Evolutionary conservation across 2,329 filamentous ascomycete species (phyloP), one percentile per base, ranked within the genome.

Genomic region (Thermomyces lanuginosus): DNA sequence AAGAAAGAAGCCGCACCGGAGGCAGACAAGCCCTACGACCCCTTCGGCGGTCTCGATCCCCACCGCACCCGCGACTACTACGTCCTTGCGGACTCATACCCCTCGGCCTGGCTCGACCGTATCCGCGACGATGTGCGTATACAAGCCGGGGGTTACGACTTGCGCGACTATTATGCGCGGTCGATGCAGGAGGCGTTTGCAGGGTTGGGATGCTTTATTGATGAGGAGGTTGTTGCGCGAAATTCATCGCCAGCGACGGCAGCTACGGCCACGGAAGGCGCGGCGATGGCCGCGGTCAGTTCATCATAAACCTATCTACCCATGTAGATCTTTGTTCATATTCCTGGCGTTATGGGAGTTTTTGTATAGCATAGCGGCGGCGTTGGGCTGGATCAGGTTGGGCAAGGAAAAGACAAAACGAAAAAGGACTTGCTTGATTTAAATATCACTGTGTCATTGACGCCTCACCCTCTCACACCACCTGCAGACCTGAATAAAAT

Each of bases 121-220:
- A 66, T 73, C 16, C 68, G 73, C 30, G 67, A 68, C 21, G 75
- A 84, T 45, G 55, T 65, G 2, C 62, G 66, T 22, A 72, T 77
- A 44, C 58, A 67, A 27, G 80, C 79, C 9, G 84, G 83, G 16
- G 91, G 89, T 0, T 95, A 91, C 53, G 74, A 76, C 42, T 60
- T 86, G 22, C 61, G 68, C 17, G 83, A 92, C 46, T 95, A 89
- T 46, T 80, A 82, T 42, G 64, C 72, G 5, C 65, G 84, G 13
- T 75, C 80, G 13, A 58, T 98, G 46, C 78, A 81, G 34, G 84
- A 93, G 46, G 83, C 86, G 0, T 95, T 93, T 54, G 72, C 80
- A 0, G 89, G 91, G 0, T 52, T 98, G 33, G 82, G 79, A 1
- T 79, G 92, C 21, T 91, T 92, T 41, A 62, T 98, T 21, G 76